phyloP scores from a whole-genome alignment of 352 stramenopile genomes.

The Aphanomyces invadans region DNA sequence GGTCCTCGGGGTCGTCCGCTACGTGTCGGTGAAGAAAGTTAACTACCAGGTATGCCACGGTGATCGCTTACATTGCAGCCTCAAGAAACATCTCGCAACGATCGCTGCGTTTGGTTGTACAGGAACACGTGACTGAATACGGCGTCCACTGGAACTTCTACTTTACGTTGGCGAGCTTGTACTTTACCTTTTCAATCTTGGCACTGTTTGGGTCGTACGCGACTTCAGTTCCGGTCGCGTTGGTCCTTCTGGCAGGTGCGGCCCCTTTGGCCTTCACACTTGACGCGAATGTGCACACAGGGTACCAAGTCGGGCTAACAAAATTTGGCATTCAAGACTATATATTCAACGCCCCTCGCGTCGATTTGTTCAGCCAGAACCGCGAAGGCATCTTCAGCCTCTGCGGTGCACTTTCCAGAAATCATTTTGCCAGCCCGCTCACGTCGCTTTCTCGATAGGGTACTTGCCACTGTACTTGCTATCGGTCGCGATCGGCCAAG shows the following conservation, averaged over 20 bases:
- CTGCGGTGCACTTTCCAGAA: conserved; percentile 34
- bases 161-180: conserved; percentile 90
- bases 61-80: conserved; percentile 14
- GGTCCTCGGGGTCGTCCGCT: conserved; percentile 57
- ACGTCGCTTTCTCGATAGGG: conserved; percentile 36
- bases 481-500: conserved; percentile 46
- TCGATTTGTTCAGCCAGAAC: conserved; percentile 87
- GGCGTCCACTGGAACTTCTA: conserved; percentile 99
- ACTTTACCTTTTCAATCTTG: conserved; percentile 58
- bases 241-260: conserved; percentile 39
- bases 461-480: conserved; percentile 89
- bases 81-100: background rate
- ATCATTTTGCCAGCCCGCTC: background rate
- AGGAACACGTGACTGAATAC: conserved; percentile 97
- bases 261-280: background rate
- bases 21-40: conserved; percentile 72
- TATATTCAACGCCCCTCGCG: conserved; percentile 58
- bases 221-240: conserved; percentile 36
- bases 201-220: conserved; percentile 41
- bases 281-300: conserved; percentile 30
- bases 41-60: conserved; percentile 63
- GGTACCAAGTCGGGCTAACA: conserved; percentile 79
- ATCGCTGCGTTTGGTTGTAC: too few relatives aligned
- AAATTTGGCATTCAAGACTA: conserved; percentile 63
- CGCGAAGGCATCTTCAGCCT: conserved; percentile 93